phyloP scores from a whole-genome alignment of 2,329 filamentous ascomycete species.

The Paecilomyces fulvus region DNA sequence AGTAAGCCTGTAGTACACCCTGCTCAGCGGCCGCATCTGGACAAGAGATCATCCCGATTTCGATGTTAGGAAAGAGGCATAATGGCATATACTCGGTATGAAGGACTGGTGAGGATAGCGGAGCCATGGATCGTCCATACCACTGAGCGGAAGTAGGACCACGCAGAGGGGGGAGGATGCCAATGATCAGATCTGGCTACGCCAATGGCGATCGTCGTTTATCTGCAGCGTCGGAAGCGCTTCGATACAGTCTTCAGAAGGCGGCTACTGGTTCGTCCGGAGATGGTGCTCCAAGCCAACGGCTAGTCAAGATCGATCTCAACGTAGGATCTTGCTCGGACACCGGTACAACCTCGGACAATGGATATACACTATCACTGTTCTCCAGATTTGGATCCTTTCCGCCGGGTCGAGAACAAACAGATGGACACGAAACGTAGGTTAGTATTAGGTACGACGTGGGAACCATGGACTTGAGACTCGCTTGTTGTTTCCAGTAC shows the following conservation, averaged over 20 bases:
- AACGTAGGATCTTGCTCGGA: not conserved
- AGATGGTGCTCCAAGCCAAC: not conserved
- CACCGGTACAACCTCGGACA: not conserved
- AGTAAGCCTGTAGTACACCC: not conserved
- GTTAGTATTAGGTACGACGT: not conserved
- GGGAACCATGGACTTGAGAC: not conserved
- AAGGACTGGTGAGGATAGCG: not conserved
- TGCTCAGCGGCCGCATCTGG: not conserved
- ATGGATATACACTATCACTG: not conserved
- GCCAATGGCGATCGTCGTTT: not conserved
- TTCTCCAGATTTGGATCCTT: not conserved
- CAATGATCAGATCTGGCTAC: not conserved
- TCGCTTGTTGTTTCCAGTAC: not conserved
- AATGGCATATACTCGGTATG: not conserved
- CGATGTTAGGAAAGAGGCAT: not conserved
- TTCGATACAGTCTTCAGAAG: not conserved
- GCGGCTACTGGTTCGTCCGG: not conserved
- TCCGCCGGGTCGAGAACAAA: not conserved
- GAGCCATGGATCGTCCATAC: not conserved
- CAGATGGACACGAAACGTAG: not conserved
- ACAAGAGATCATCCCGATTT: not conserved
- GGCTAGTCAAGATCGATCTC: not conserved
- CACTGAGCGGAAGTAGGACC: not conserved
- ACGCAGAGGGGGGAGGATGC: not conserved
- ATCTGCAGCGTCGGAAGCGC: not conserved